These are phyloP conservation scores for Syncephalastrum monosporum DNA, from an alignment of 371 early-diverging fungal genomes.

Conservation along the genomic window DNA sequence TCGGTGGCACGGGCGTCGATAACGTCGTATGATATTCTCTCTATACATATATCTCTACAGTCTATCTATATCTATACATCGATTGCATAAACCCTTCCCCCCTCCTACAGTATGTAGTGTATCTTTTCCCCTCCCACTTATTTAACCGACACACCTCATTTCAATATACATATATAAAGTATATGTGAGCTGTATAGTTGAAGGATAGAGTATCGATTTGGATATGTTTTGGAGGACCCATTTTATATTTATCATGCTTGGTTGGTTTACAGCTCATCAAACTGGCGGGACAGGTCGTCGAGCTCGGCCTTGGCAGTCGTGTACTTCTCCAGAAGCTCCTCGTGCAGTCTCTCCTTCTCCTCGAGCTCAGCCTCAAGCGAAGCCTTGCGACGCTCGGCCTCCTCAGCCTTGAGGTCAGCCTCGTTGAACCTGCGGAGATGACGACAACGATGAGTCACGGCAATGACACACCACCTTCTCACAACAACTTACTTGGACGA, in stretches of 20 bases:
- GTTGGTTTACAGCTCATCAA: slow-evolving; percentile 65
- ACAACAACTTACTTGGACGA: slow-evolving; percentile 62
- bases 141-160: no score
- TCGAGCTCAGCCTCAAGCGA: slow-evolving; percentile 64
- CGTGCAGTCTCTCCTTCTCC: slow-evolving; percentile 63
- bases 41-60: no score
- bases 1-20: slow-evolving; percentile 46
- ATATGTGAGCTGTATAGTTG: no score
- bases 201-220: no score
- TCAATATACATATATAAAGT: no score
- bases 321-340: slow-evolving; percentile 65
- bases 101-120: no score
- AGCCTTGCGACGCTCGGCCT: slow-evolving; percentile 66
- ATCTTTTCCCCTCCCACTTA: no score
- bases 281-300: slow-evolving; percentile 70
- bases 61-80: no score
- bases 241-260: not conserved
- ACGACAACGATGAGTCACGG: not conserved
- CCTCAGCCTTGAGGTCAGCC: slow-evolving; percentile 76
- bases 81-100: no score
- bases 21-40: slow-evolving; percentile 30
- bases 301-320: slow-evolving; percentile 65
- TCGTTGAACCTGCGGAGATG: slow-evolving; percentile 56
- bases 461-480: not conserved
- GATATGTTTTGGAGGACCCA: no score